Percentiles rank a stretch among this genome's conserved stretches.
phyloP scores from a whole-genome alignment of 176 grass and related monocot genomes.

The Rhipidocladum racemiflorum region DNA sequence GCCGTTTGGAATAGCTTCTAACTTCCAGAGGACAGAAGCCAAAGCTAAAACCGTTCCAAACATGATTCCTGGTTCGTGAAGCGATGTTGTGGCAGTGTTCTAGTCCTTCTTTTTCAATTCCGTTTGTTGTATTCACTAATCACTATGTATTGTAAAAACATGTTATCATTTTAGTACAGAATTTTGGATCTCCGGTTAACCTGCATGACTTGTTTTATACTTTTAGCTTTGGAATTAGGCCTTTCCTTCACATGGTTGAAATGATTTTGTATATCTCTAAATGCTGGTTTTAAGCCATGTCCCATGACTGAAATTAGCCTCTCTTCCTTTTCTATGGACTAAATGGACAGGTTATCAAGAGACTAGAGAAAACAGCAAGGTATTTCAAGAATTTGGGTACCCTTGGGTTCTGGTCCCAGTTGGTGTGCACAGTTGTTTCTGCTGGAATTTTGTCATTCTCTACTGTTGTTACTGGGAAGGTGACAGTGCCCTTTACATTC shows the following conservation, averaged over 20 bases:
- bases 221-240: not conserved
- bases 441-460: constrained; percentile 93
- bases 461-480: constrained; percentile 61
- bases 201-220: not conserved
- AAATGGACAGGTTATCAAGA: constrained; percentile 72
- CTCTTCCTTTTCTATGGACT: not conserved
- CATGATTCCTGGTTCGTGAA: not conserved
- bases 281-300: not conserved
- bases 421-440: constrained; percentile 80
- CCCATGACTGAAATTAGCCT: not conserved
- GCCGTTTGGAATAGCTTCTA: too few species aligned
- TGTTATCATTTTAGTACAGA: not conserved
- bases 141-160: not conserved
- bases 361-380: constrained; percentile 72
- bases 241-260: not conserved
- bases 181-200: not conserved
- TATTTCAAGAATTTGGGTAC: constrained; percentile 93
- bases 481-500: constrained; percentile 80
- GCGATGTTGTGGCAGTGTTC: not conserved
- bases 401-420: constrained; percentile 89
- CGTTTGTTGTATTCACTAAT: not conserved
- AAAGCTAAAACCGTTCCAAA: too few species aligned
- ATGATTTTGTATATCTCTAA: not conserved
- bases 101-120: not conserved
- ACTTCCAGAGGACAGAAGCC: too few species aligned